phyloP scores from a whole-genome alignment of 805 yeast species.

The Saccharomycopsis fermentans region DNA sequence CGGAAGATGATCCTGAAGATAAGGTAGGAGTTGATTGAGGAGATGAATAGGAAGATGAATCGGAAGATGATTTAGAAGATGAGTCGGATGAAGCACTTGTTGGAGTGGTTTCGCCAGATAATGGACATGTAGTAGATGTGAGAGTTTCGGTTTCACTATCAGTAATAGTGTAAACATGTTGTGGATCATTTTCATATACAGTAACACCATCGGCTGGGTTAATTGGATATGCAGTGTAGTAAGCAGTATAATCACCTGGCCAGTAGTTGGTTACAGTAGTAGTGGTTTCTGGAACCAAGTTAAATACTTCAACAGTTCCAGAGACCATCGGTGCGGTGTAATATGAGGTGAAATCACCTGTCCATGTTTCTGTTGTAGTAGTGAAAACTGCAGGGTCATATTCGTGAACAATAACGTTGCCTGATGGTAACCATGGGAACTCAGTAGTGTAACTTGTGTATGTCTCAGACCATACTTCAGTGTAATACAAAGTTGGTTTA shows the following conservation, averaged over 20 bases:
- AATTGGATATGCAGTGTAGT: slow-evolving; percentile 4
- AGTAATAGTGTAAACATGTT: not conserved
- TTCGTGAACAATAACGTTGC: not conserved
- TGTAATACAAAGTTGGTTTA: not conserved
- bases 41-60: not conserved
- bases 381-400: not conserved
- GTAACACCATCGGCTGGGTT: slow-evolving; percentile 2
- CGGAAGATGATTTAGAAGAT: not conserved
- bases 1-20: not conserved
- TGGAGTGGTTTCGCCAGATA: not conserved
- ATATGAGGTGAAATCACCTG: not conserved
- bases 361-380: not conserved
- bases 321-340: not conserved
- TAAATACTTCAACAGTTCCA: not conserved
- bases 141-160: not conserved
- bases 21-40: not conserved
- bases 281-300: slow-evolving; percentile 1
- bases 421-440: not conserved
- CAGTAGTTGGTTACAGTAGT: slow-evolving; percentile 4
- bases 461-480: not conserved
- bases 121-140: slow-evolving; percentile 2
- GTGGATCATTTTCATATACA: slow-evolving; percentile 4
- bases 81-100: not conserved
- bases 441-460: not conserved
- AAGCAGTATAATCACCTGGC: slow-evolving; percentile 2